These are phyloP conservation scores for Saccharomycopsis guyanensis DNA, from an alignment of 805 yeast species.

Conservation along the genomic window DNA sequence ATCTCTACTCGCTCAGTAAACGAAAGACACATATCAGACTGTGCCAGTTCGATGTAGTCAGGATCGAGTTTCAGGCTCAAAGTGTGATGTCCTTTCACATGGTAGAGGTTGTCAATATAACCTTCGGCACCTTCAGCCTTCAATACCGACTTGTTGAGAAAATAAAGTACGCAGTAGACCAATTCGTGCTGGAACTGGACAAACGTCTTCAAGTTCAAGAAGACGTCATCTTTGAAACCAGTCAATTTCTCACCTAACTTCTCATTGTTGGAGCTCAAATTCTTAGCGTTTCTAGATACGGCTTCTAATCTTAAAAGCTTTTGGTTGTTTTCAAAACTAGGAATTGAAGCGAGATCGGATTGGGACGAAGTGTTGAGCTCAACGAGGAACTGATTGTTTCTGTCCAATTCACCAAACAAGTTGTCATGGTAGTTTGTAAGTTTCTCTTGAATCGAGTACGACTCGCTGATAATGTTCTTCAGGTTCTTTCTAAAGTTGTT, in stretches of 20 bases:
- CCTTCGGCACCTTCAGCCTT: slow-evolving; percentile 1
- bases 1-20: slow-evolving; percentile 15
- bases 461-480: slow-evolving; percentile 11
- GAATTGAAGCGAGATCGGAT: not conserved
- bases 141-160: slow-evolving; percentile 14
- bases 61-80: not conserved
- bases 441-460: slow-evolving; percentile 5
- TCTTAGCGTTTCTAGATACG: slow-evolving; percentile 7
- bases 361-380: not conserved
- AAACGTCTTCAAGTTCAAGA: slow-evolving; percentile 13
- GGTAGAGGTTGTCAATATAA: slow-evolving; percentile 12
- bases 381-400: slow-evolving; percentile 4
- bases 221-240: slow-evolving; percentile 9
- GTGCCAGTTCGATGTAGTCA: slow-evolving; percentile 4
- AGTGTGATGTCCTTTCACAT: slow-evolving; percentile 4
- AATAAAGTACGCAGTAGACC: slow-evolving; percentile 6
- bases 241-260: slow-evolving; percentile 8
- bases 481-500: slow-evolving; percentile 16
- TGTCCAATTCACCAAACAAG: slow-evolving; percentile 2
- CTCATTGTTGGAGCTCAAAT: slow-evolving; percentile 1
- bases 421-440: slow-evolving; percentile 7
- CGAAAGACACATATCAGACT: slow-evolving; percentile 10
- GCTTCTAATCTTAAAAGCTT: slow-evolving; percentile 12
- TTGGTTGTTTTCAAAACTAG: not conserved
- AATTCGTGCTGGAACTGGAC: slow-evolving; percentile 12